Evolutionary conservation across 2,329 filamentous ascomycete genomes (phyloP).

Genomic region (Botrytis sinoallii): DNA sequence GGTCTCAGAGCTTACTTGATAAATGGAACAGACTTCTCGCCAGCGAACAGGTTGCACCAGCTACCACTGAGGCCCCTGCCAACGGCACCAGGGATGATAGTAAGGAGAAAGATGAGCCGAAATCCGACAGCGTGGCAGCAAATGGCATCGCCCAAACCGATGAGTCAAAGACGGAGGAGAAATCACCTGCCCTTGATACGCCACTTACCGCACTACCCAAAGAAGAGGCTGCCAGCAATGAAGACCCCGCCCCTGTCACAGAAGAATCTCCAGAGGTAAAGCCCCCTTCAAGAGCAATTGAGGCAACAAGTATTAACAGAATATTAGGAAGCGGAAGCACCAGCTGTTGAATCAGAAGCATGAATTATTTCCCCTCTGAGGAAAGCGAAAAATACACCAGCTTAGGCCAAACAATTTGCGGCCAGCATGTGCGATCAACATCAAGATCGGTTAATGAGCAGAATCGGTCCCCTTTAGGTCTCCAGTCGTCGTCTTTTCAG

Average conservation of each 20-base stretch:
- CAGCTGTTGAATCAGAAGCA: slow-evolving; percentile 26
- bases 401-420: slow-evolving; percentile 5
- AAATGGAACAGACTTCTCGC: slow-evolving; percentile 87
- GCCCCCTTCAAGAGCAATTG: background rate
- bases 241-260: slow-evolving; percentile 31
- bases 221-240: slow-evolving; percentile 31
- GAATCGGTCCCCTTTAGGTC: slow-evolving; percentile 5
- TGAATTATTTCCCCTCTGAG: background rate
- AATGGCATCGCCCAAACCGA: slow-evolving; percentile 34
- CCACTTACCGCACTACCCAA: slow-evolving; percentile 26
- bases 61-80: slow-evolving; percentile 33
- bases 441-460: slow-evolving; percentile 16
- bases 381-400: slow-evolving; percentile 5
- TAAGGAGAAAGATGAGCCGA: slow-evolving; percentile 39
- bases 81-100: slow-evolving; percentile 40
- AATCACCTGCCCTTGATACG: slow-evolving; percentile 39
- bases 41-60: slow-evolving; percentile 48
- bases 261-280: slow-evolving; percentile 30
- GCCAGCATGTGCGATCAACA: background rate
- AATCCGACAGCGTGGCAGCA: slow-evolving; percentile 32
- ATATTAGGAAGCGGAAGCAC: slow-evolving; percentile 26
- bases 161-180: slow-evolving; percentile 43
- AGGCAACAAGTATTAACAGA: slow-evolving; percentile 20
- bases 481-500: slow-evolving; percentile 6
- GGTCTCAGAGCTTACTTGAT: slow-evolving; percentile 74